Percentiles rank a stretch among this genome's conserved stretches.
These are phyloP conservation scores for Tulasnella calospora DNA, from an alignment of 768 basidiomycete genomes.

Conservation along the genomic window DNA sequence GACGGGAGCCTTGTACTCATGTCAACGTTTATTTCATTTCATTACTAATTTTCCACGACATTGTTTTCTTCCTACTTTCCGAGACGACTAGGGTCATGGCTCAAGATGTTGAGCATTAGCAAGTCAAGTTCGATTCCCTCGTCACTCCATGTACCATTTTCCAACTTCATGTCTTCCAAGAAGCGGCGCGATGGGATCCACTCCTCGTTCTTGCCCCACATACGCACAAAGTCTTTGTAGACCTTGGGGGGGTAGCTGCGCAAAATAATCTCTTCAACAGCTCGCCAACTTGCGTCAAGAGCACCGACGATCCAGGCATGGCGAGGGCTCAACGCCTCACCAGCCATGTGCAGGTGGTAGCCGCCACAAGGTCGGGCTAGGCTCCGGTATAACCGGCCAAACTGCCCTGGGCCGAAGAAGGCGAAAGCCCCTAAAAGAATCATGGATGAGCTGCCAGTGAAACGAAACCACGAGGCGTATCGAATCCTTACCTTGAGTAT, in stretches of 20 bases:
- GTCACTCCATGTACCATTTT: neutral
- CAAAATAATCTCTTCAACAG: neutral
- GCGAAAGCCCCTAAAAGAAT: slow-evolving; percentile 40
- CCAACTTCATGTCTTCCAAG: neutral
- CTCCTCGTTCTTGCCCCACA: neutral
- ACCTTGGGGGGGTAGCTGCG: neutral
- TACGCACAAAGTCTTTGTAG: neutral
- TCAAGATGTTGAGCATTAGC: neutral
- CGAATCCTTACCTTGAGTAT: slow-evolving; percentile 37
- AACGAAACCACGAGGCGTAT: neutral
- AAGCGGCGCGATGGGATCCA: neutral
- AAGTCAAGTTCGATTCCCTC: neutral
- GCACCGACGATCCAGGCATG: slow-evolving; percentile 44
- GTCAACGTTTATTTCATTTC: neutral
- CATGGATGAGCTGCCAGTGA: neutral
- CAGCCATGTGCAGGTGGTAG: slow-evolving; percentile 38
- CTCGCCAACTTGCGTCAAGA: slow-evolving; percentile 36
- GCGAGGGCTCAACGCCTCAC: slow-evolving; percentile 40
- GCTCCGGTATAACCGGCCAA: slow-evolving; percentile 35
- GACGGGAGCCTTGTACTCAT: no score
- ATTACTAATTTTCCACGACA: neutral
- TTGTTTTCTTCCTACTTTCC: no score
- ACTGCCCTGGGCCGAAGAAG: slow-evolving; percentile 42
- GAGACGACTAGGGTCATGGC: neutral
- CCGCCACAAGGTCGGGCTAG: slow-evolving; percentile 37